A percentile compares a stretch with the other conserved stretches of the same genome.
These are phyloP conservation scores for Paraphoma sp. DNA, from an alignment of 2,329 filamentous ascomycete genomes.

Conservation along the genomic window DNA sequence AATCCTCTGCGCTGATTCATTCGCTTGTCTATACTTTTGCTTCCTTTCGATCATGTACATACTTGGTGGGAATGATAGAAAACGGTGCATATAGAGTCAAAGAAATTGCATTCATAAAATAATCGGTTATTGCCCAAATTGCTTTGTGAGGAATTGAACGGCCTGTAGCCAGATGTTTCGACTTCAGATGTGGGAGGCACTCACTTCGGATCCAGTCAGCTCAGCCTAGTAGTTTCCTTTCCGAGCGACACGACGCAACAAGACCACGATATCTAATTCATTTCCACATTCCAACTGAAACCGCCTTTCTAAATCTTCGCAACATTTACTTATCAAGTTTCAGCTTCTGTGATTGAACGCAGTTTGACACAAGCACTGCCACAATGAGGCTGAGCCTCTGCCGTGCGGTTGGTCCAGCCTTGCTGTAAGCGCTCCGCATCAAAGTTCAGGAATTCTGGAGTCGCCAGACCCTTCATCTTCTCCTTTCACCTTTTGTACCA, in stretches of 20 bases:
- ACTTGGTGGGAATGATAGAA: conserved; percentile 9
- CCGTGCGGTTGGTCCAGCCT: background rate
- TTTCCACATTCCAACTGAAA: too few relatives aligned
- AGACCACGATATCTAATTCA: too few relatives aligned
- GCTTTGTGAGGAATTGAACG: background rate
- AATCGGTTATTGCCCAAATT: background rate
- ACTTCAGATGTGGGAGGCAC: too few relatives aligned
- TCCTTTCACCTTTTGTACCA: background rate
- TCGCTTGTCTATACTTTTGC: conserved; percentile 8
- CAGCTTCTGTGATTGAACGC: too few relatives aligned
- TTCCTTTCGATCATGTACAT: conserved; percentile 13
- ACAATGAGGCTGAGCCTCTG: background rate
- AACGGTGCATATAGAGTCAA: conserved; percentile 11
- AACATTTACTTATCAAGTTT: too few relatives aligned
- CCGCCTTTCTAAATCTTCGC: too few relatives aligned
- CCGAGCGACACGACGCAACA: too few relatives aligned
- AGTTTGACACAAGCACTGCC: background rate
- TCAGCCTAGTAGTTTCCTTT: too few relatives aligned
- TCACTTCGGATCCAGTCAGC: too few relatives aligned
- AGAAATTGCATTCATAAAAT: conserved; percentile 11
- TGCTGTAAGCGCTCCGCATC: background rate
- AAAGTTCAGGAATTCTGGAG: background rate
- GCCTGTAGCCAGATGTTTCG: background rate
- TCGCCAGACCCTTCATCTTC: background rate
- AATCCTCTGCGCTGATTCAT: background rate